Evolutionary conservation across 2,329 filamentous ascomycete species (phyloP), one percentile per base, ranked within the genome.

Genomic region (Xylariaceae sp.): DNA sequence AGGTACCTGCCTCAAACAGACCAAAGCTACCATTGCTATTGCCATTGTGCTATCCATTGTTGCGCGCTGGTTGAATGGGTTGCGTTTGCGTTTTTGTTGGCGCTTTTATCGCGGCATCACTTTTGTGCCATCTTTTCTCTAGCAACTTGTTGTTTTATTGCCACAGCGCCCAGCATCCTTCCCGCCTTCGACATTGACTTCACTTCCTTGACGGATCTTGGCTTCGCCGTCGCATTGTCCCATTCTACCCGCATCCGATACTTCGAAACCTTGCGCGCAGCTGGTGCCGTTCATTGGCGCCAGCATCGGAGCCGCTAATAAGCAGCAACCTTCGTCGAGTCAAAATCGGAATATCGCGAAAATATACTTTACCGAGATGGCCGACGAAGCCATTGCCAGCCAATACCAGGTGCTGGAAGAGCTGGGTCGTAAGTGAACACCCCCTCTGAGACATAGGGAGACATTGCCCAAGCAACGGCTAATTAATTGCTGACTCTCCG

Each of bases 361-460:
- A 6, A 24, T 24, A 6, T 24, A 11, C 11, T 24, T 24, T 24
- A 24, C 21, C 21, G 11, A 11, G 21, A 78, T 80, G 76, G 70
- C 70, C 28, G 70, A 73, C 61, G 74, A 78, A 65, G 74, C 70
- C 51, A 82, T 94, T 71, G 85, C 89, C 55, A 81, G 82, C 58
- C 83, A 86, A 60, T 98, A 95, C 65, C 86, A 95, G 67, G 85
- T 97, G 62, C 76, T 97, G 56, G 90, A 97, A 72, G 92, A 97
- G 71, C 75, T 97, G 56, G 90, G 90, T 58, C 89, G 89, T 94
- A 70, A 70, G 86, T 79, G 29, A 32, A 36, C n/a, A n/a, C 44
- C 34, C 33, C 23, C 17, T 24, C 11, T 6, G 21, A 24, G 21
- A 24, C 21, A 11, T 24, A 11, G 11, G 21, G 21, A 7, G 21